Evolutionary conservation across 768 basidiomycete genomes (phyloP).

Genomic region (Lentinula sp.): DNA sequence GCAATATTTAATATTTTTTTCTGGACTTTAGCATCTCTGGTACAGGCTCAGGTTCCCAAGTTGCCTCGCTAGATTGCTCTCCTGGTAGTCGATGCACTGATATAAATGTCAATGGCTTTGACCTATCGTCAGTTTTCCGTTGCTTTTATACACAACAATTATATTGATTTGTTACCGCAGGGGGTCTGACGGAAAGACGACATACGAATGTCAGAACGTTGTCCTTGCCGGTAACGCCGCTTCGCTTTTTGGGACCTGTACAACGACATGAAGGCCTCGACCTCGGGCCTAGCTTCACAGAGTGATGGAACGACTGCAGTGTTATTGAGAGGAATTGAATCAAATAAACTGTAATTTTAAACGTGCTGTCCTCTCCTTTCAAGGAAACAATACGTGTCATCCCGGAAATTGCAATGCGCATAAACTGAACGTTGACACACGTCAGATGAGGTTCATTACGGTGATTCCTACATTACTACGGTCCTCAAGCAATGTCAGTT

Average conservation of each 20-base stretch:
- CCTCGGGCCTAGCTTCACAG: not conserved
- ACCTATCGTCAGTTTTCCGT: conserved; percentile 31
- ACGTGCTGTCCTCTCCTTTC: no score
- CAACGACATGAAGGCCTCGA: not conserved
- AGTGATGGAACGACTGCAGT: no score
- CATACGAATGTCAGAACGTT: conserved; percentile 52
- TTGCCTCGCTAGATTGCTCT: conserved; percentile 52
- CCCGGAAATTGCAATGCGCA: no score
- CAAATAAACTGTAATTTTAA: no score
- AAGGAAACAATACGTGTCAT: no score
- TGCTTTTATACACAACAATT: not conserved
- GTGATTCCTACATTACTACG: not conserved
- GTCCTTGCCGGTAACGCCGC: conserved; percentile 38
- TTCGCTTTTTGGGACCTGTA: conserved; percentile 29
- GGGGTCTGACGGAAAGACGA: conserved; percentile 37
- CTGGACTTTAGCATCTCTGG: conserved; percentile 44
- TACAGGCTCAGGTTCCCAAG: conserved; percentile 45
- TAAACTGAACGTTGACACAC: no score
- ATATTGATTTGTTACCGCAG: not conserved
- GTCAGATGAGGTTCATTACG: no score
- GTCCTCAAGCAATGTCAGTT: not conserved
- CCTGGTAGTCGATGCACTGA: conserved; percentile 45
- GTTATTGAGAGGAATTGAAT: no score
- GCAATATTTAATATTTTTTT: not conserved
- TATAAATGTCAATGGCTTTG: conserved; percentile 41